Base-by-base conservation (phyloP, 108 stramenopile species). In the Discostella stelligeroides region DNA sequence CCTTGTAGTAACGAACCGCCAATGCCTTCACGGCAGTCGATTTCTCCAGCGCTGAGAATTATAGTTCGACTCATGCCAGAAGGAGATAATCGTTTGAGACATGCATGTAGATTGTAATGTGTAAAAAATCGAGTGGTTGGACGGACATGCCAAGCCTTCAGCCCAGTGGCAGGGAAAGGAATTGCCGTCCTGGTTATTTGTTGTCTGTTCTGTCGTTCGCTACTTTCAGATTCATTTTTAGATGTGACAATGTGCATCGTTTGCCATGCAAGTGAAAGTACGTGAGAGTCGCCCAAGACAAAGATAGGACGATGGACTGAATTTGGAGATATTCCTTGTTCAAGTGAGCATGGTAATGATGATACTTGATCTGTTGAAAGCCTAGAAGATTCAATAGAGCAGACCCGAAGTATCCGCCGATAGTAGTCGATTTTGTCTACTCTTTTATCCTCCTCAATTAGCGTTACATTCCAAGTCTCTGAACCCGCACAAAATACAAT, bases 181-280 rank as follows among this genome's bases (percentile, higher is more conserved):
- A 81, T 61, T 23, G 63, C 56, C 1, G 71, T 80, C 29, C 86
- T 76, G 42, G 43, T 71, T 8, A 38, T 54, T 4, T 60, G 21
- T n/a, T n/a, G n/a, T n/a, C n/a, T n/a, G n/a, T n/a, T n/a, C 18
- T 0, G 8, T 27, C 18, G 28, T 42, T 59, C 20, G 63, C 59
- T 5, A 12, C 40, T 34, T 10, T 43, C 40, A 50, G 17, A 75
- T 21, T 40, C 25, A 15, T 8, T 15, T 10, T 60, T 60, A 39
- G 41, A 70, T 0, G 61, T 12, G 59, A 51, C 60, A 37, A 83
- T 66, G 40, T 63, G 23, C 42, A 85, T 42, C 11, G 79, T 75
- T 60, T 87, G 86, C 86, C 86, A 87, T 23, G 83, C 86, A 7
- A 82, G n/a, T 21, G 82, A 82, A 12, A 87, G 47, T 7, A 81